Base-by-base conservation (phyloP, 306 rosid genomes). In the Sicyos baderoa region DNA sequence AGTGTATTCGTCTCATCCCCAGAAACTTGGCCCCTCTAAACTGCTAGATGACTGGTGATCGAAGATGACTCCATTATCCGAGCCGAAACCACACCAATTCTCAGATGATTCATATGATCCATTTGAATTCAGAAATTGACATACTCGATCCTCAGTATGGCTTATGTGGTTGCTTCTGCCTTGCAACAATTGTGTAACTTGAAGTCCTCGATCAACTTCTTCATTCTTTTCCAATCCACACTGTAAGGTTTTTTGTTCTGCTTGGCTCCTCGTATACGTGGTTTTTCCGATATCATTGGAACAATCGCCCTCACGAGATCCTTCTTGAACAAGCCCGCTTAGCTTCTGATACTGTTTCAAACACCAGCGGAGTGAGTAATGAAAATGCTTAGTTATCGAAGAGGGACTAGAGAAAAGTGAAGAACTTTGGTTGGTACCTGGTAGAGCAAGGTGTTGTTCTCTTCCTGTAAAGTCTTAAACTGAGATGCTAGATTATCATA, bases 381-480 rank as follows among this genome's bases (percentile, higher is more conserved):
- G 65, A 77, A 3, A 77, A 7, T 35, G 42, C 37, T 35, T 35
- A 35, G 42, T 1, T 35, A 35, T 35, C 0, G 42, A 35, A 35
- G 8, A 1, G 42, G 42, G 8, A 1, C 42, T 35, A 35, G 42
- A 56, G 14, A 21, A 37, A 32, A 27, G 32, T 52, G 42, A 23
- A 32, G 68, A 9, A 10, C n/a, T 19, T 10, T 14, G 44, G 52
- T 84, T 14, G 44, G 48, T 84, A 90, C 99, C 96, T 89, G 91
- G 16, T 25, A 48, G 77, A 86, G 80, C 85, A 93, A 84, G 72
- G 86, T 78, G 54, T 86, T 87, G 10, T 86, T 93, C 85, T 93
- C 96, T 74, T 84, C 76, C 83, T 86, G 82, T 21, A 93, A 77
- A 4, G 88, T 78, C 79, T 88, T 84, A 63, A 88, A 89, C 79